These are phyloP conservation scores for Phialophora chinensis DNA, from an alignment of 2,329 filamentous ascomycete species.

Conservation along the genomic window DNA sequence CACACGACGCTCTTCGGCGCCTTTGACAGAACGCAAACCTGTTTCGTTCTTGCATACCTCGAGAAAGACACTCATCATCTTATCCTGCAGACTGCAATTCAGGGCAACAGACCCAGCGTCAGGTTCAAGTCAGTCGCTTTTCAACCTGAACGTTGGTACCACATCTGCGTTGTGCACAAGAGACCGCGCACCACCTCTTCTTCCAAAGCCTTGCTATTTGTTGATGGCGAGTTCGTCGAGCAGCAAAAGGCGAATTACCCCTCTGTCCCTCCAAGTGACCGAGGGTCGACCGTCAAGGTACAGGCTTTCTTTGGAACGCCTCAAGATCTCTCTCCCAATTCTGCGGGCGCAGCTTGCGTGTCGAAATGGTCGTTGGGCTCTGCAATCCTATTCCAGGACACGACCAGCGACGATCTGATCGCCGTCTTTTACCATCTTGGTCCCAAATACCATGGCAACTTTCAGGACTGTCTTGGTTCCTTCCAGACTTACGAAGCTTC, in stretches of 20 bases:
- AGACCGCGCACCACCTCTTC: slow-evolving; percentile 74
- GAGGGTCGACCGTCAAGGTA: slow-evolving; percentile 64
- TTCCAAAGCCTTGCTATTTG: slow-evolving; percentile 84
- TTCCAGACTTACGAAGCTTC: slow-evolving; percentile 97
- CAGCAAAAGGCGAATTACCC: slow-evolving; percentile 91
- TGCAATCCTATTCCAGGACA: slow-evolving; percentile 85
- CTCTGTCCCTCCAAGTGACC: slow-evolving; percentile 69
- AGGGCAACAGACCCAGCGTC: slow-evolving; percentile 82
- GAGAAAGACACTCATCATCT: slow-evolving; percentile 93
- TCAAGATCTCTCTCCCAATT: slow-evolving; percentile 74
- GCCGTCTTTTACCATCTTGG: slow-evolving; percentile 90
- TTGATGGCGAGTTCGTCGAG: slow-evolving; percentile 92
- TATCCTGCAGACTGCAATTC: slow-evolving; percentile 94
- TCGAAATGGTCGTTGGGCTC: slow-evolving; percentile 90
- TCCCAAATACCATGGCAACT: slow-evolving; percentile 90
- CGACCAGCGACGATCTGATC: slow-evolving; percentile 86
- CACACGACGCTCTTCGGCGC: slow-evolving; percentile 97
- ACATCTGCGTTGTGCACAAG: slow-evolving; percentile 86
- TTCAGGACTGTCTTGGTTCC: slow-evolving; percentile 92
- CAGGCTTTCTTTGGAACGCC: slow-evolving; percentile 95
- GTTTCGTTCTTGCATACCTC: slow-evolving; percentile 90
- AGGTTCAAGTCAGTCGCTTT: slow-evolving; percentile 87
- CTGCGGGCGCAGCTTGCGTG: slow-evolving; percentile 73
- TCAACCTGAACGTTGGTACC: slow-evolving; percentile 82
- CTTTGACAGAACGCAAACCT: slow-evolving; percentile 88